Conservation (phyloP, 441 rosid species). For the Pelargonium myrrhifolium region DNA sequence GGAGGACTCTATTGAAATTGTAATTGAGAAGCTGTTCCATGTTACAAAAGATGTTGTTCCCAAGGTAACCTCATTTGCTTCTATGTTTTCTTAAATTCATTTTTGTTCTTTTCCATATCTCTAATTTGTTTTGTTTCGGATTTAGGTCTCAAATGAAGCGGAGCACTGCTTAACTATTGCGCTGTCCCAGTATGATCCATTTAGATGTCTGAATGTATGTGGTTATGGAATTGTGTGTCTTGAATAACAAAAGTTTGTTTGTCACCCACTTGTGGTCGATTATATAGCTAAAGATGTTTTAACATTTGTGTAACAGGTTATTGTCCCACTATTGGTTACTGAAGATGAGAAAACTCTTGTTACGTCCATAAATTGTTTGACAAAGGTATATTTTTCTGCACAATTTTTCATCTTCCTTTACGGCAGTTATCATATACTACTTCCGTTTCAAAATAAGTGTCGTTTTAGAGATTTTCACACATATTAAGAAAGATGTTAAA, state of each 20-base stretch:
- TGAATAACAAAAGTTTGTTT: background rate
- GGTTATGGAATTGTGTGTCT: constrained; percentile 14
- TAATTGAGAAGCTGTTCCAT: constrained; percentile 81
- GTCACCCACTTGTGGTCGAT: no score
- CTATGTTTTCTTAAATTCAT: constrained; percentile 6
- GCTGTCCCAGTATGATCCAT: constrained; percentile 79
- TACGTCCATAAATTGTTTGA: constrained; percentile 84
- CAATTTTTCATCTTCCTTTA: background rate
- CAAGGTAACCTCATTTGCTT: constrained; percentile 42
- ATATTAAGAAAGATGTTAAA: no score
- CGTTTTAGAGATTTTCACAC: no score
- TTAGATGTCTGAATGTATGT: constrained; percentile 91
- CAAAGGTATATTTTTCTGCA: constrained; percentile 49
- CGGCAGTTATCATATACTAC: background rate
- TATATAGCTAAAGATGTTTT: constrained; percentile 14
- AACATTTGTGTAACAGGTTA: constrained; percentile 48
- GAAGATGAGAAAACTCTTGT: constrained; percentile 95
- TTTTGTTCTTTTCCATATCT: constrained; percentile 22
- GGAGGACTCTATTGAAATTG: constrained; percentile 88
- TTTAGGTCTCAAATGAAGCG: constrained; percentile 75
- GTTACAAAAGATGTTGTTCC: constrained; percentile 55
- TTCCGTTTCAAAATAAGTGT: no score
- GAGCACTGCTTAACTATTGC: constrained; percentile 77
- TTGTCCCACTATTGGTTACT: constrained; percentile 77
- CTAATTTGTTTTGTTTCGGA: constrained; percentile 8